Evolutionary conservation across 345 rosid genomes (phyloP).

Genomic region (Ceriops zippeliana): DNA sequence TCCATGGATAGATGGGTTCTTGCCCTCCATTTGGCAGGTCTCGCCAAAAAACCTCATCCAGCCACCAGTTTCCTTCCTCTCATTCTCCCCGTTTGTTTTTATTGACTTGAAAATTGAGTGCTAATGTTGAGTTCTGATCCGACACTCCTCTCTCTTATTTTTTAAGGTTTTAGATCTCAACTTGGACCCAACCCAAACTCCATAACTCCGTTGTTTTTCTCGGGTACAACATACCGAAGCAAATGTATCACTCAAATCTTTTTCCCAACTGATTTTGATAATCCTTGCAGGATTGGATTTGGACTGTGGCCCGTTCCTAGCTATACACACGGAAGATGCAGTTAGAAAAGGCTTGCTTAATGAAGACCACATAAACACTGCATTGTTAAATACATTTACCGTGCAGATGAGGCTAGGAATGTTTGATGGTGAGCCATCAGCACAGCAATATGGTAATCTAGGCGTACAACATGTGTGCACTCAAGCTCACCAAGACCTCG

Average conservation of each 20-base stretch:
- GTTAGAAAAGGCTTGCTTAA: slow-evolving; percentile 45
- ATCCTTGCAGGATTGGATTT: slow-evolving; percentile 61
- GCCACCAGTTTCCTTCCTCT: too few species aligned
- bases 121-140: too few species aligned
- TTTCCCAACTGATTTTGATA: neutral
- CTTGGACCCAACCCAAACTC: too few species aligned
- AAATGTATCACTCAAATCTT: neutral
- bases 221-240: too few species aligned
- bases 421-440: slow-evolving; percentile 79
- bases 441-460: slow-evolving; percentile 55
- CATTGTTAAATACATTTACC: slow-evolving; percentile 59
- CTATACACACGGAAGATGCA: slow-evolving; percentile 60
- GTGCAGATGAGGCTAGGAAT: slow-evolving; percentile 94
- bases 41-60: too few species aligned
- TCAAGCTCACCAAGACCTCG: slow-evolving; percentile 58
- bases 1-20: too few species aligned
- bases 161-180: too few species aligned
- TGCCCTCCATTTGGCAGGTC: too few species aligned
- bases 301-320: slow-evolving; percentile 87
- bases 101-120: too few species aligned
- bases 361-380: slow-evolving; percentile 51
- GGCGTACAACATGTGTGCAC: slow-evolving; percentile 85
- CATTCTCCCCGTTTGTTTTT: too few species aligned
- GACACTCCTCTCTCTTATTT: too few species aligned
- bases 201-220: too few species aligned